Base-by-base conservation (phyloP, 345 rosid species). In the Salix arbutifolia region DNA sequence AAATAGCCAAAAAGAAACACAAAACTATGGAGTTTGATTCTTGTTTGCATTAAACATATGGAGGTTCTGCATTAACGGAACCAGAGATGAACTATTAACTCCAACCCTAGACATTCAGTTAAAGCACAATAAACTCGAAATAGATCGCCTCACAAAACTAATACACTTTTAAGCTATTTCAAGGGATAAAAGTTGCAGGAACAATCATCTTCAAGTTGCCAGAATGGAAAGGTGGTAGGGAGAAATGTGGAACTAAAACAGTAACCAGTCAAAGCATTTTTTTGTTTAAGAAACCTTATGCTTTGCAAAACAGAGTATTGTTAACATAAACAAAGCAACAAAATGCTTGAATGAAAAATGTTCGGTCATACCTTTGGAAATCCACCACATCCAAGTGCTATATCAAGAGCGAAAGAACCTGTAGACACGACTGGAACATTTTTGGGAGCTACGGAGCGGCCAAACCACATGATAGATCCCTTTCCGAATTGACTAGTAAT, bases 381-480 rank as follows among this genome's bases (percentile, higher is more conserved):
- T 73, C 99, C 99, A 84, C 98, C 97, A 12, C 82, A 87, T 66
- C 99, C 98, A 23, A 93, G 86, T 35, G 98, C 99, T 40, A 91
- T 28, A 77, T 93, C 97, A 66, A 96, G 90, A 23, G 89, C 84
- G 86, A 96, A 92, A 62, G 97, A 94, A 60, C 99, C 99, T 0
- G 98, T 92, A 52, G 99, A 94, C 75, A 90, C 79, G 64, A 94
- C 97, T 0, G 98, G 97, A 68, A 92, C 91, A 76, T 91, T 78
- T 82, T 85, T 85, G 35, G 91, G 88, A 74, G 92, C 71, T 58
- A 74, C 79, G 40, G 94, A 90, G 40, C 92, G 89, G 69, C 97
- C 98, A 23, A 92, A 91, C 94, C 97, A 96, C 97, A 94, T 94
- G 17, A 94, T 91, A 2, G 98, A 84, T 4, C 98, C 99, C 85